Evolutionary conservation across 768 basidiomycete species (phyloP).

Genomic region (Panaeolus papilionaceus): DNA sequence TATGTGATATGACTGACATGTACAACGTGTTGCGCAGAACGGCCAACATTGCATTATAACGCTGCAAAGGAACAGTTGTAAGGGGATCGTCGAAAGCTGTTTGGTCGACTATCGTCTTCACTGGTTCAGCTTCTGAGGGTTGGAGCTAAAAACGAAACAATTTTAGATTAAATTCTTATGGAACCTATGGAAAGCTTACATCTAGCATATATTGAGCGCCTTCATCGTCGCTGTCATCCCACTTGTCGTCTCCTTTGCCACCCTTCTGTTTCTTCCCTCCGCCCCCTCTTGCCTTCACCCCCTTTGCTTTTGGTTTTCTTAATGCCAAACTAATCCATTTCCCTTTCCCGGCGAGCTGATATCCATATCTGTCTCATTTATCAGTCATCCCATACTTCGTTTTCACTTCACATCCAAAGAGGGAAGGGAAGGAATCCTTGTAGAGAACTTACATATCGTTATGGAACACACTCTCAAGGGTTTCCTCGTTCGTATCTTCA

Average conservation of each 20-base stretch:
- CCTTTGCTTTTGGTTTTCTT: slow-evolving; percentile 66
- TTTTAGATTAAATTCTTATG: not conserved
- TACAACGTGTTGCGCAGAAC: slow-evolving; percentile 86
- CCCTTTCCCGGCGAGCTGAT: slow-evolving; percentile 76
- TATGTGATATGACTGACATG: slow-evolving; percentile 57
- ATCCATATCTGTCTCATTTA: slow-evolving; percentile 63
- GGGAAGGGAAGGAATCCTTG: not conserved
- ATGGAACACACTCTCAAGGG: slow-evolving; percentile 84
- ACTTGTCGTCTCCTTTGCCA: slow-evolving; percentile 28
- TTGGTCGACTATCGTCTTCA: slow-evolving; percentile 18
- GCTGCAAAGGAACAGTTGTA: slow-evolving; percentile 65
- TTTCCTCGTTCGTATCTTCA: slow-evolving; percentile 85
- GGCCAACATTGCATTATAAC: slow-evolving; percentile 91
- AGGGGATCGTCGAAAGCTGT: slow-evolving; percentile 69
- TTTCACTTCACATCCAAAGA: not conserved
- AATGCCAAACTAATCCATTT: slow-evolving; percentile 82
- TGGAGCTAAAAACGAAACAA: not conserved
- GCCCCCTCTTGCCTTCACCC: slow-evolving; percentile 47
- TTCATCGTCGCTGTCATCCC: slow-evolving; percentile 24
- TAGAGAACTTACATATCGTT: slow-evolving; percentile 72
- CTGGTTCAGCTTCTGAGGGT: not conserved
- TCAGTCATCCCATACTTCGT: not conserved
- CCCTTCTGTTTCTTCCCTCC: slow-evolving; percentile 24
- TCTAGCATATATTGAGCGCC: slow-evolving; percentile 16
- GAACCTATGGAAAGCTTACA: not conserved